A percentile compares a stretch with the other conserved stretches of the same genome.
These are phyloP conservation scores for Fusarium verticillioides DNA, from an alignment of 2,329 filamentous ascomycete genomes.

Conservation along the genomic window DNA sequence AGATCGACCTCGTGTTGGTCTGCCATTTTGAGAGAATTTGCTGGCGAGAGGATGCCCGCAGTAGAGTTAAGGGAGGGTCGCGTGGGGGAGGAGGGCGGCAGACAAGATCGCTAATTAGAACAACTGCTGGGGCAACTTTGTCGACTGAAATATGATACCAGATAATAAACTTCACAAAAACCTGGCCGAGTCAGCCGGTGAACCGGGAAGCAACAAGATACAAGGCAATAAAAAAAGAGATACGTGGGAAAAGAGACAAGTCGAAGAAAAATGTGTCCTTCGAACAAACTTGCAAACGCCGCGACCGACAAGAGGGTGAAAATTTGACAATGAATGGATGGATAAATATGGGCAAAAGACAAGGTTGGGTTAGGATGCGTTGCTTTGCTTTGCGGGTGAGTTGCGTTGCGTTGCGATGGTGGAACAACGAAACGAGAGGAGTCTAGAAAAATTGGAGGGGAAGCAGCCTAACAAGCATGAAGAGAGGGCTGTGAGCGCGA, in stretches of 20 bases:
- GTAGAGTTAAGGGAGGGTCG: conserved; percentile 45
- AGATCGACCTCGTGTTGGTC: conserved; percentile 91
- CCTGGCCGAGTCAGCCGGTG: conserved; percentile 42
- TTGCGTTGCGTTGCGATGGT: conserved; percentile 25
- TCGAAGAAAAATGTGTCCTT: conserved; percentile 21
- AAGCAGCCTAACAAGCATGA: conserved; percentile 27
- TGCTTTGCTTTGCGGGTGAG: not conserved
- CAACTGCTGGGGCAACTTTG: conserved; percentile 44
- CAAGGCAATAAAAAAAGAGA: conserved; percentile 10
- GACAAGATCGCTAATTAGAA: conserved; percentile 46
- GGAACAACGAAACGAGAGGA: conserved; percentile 26
- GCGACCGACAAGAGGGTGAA: conserved; percentile 21
- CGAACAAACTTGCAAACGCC: conserved; percentile 24
- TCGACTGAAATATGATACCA: conserved; percentile 43
- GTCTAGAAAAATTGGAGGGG: conserved; percentile 35
- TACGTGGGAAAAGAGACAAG: conserved; percentile 12
- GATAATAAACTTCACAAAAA: conserved; percentile 50
- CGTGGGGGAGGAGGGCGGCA: conserved; percentile 39
- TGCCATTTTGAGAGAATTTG: conserved; percentile 62
- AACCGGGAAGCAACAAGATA: conserved; percentile 18
- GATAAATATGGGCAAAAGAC: conserved; percentile 22
- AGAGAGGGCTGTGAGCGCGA: conserved; percentile 17
- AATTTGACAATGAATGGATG: conserved; percentile 16
- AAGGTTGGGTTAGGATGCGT: conserved; percentile 19
- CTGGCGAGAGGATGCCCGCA: conserved; percentile 54